These are phyloP conservation scores for Volvariella surrecta DNA, from an alignment of 1,284 basidiomycete genomes.

Conservation along the genomic window DNA sequence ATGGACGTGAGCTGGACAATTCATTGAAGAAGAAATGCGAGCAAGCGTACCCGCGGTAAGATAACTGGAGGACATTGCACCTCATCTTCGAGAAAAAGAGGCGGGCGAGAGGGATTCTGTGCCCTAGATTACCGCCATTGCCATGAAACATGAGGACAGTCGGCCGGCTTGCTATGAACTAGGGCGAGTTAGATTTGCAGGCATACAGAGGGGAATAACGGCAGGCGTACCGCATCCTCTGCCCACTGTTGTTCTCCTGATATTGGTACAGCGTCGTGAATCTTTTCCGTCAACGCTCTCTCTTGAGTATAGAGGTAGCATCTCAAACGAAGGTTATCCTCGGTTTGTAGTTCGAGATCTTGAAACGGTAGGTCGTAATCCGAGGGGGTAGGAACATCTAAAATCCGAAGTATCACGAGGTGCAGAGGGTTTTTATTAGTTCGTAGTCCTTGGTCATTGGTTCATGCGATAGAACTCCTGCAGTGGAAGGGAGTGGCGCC, in stretches of 20 bases:
- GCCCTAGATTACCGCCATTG: slow-evolving; percentile 78
- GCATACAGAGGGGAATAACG: not conserved
- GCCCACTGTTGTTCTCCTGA: slow-evolving; percentile 24
- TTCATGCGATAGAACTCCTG: not conserved
- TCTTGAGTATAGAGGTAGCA: slow-evolving; percentile 34
- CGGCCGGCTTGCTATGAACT: slow-evolving; percentile 67
- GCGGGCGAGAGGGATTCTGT: slow-evolving; percentile 84
- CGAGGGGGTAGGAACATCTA: slow-evolving; percentile 67
- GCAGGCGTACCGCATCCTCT: slow-evolving; percentile 36
- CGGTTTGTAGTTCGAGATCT: slow-evolving; percentile 54
- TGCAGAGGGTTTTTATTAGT: not conserved
- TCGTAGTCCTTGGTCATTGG: not conserved
- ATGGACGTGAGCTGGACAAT: slow-evolving; percentile 1
- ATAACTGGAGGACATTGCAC: slow-evolving; percentile 86
- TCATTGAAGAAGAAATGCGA: not conserved
- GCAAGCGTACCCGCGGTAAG: slow-evolving; percentile 67
- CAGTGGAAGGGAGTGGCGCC: not conserved
- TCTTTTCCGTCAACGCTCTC: slow-evolving; percentile 23
- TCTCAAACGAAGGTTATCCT: slow-evolving; percentile 27
- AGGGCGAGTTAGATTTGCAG: not conserved
- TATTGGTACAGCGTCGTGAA: slow-evolving; percentile 18
- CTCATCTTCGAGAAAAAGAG: slow-evolving; percentile 80
- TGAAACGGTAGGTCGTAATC: slow-evolving; percentile 69
- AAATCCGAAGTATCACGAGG: not conserved
- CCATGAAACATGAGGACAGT: slow-evolving; percentile 90